These are phyloP conservation scores for Sideroxylon spinosum DNA, from an alignment of 179 eudicot genomes.

Conservation along the genomic window DNA sequence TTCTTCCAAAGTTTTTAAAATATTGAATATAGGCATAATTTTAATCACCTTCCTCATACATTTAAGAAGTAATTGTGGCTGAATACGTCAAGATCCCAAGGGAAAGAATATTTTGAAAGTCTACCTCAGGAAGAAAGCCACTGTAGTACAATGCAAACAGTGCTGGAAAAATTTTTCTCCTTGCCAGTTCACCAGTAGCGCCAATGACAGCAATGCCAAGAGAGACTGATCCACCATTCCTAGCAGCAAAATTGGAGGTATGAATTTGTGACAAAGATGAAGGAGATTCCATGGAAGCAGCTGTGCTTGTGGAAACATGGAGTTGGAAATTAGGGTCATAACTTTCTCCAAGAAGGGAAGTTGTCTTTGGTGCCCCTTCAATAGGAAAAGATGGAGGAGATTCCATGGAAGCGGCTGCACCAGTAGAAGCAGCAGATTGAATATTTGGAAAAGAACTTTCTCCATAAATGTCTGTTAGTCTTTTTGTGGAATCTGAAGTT, in stretches of 20 bases:
- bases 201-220: conserved; percentile 30
- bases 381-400: conserved; percentile 11
- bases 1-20: neutral
- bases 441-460: conserved; percentile 16
- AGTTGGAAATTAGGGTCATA: conserved; percentile 12
- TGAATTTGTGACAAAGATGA: conserved; percentile 11
- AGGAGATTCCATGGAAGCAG: conserved; percentile 20
- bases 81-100: conserved; percentile 6
- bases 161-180: conserved; percentile 35
- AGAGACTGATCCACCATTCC: conserved; percentile 11
- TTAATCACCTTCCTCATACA: neutral
- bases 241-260: conserved; percentile 3
- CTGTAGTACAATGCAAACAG: conserved; percentile 37
- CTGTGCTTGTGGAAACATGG: conserved; percentile 6
- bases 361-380: conserved; percentile 8
- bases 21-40: neutral
- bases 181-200: conserved; percentile 33
- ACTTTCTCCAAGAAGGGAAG: conserved; percentile 12
- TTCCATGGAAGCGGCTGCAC: neutral
- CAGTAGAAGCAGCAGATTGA: neutral
- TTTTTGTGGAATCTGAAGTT: neutral
- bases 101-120: neutral
- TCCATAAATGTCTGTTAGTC: neutral
- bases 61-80: neutral
- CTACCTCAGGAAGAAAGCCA: conserved; percentile 36